Conservation (phyloP, 208 protist genomes). For the Paratrypanosoma confusum region DNA sequence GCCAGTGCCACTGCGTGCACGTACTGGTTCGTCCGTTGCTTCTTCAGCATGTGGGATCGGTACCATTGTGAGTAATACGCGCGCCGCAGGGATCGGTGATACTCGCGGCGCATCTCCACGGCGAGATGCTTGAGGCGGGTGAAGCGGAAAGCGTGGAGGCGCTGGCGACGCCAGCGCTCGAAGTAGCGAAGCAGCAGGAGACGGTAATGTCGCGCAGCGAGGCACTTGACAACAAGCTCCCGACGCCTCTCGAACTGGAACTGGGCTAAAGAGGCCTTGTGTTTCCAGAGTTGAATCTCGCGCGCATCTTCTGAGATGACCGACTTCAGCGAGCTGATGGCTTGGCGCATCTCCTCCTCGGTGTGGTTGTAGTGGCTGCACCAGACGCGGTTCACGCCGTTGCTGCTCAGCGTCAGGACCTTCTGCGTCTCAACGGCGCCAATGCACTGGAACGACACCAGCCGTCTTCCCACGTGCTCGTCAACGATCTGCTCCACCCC, state of each 20-base stretch:
- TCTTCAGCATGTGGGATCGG: too few species aligned
- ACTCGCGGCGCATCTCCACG: too few species aligned
- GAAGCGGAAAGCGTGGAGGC: slow-evolving; percentile 28
- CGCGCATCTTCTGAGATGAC: slow-evolving; percentile 59
- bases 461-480: slow-evolving; percentile 10
- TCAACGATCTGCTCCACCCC: slow-evolving; percentile 67
- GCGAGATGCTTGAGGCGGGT: slow-evolving; percentile 22
- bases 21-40: too few species aligned
- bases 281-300: slow-evolving; percentile 60
- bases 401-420: slow-evolving; percentile 71
- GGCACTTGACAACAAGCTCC: slow-evolving; percentile 40
- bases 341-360: slow-evolving; percentile 43
- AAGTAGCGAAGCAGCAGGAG: slow-evolving; percentile 49
- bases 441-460: slow-evolving; percentile 30
- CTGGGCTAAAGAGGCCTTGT: slow-evolving; percentile 26
- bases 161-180: slow-evolving; percentile 30
- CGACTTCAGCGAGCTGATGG: slow-evolving; percentile 36
- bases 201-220: slow-evolving; percentile 44
- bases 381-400: slow-evolving; percentile 83
- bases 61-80: too few species aligned
- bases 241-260: slow-evolving; percentile 52
- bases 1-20: too few species aligned
- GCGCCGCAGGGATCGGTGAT: too few species aligned
- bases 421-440: slow-evolving; percentile 63
- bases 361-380: slow-evolving; percentile 59